Percentiles rank a stretch among this genome's conserved stretches.
Evolutionary conservation across 306 rosid species (phyloP).

Genomic region (Castanea crenata): DNA sequence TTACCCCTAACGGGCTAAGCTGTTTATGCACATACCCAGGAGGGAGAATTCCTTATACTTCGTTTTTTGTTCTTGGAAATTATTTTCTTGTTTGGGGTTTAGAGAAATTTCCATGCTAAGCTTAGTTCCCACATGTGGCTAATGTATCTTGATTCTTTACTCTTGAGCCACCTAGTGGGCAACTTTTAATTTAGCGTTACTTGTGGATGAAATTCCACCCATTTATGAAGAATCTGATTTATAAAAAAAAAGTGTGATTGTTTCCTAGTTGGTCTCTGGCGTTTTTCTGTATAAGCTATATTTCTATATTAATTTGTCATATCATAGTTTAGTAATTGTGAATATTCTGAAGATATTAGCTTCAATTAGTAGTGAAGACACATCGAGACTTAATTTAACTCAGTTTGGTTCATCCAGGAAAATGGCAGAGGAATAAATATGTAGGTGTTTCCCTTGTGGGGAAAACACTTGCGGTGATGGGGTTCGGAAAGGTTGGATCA

Average conservation of each 20-base stretch:
- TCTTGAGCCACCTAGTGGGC: no score
- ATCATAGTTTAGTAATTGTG: not conserved
- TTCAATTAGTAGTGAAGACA: not conserved
- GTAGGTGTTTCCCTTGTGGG: conserved; percentile 98
- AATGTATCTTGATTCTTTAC: no score
- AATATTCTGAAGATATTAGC: not conserved
- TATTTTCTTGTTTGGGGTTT: no score
- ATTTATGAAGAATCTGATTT: not conserved
- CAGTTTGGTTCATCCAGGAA: conserved; percentile 47
- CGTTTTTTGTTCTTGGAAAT: no score
- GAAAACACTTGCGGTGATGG: conserved; percentile 90
- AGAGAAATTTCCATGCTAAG: no score
- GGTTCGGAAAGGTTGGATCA: conserved; percentile 97
- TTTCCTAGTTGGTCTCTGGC: not conserved
- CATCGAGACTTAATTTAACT: not conserved
- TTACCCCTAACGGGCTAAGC: no score
- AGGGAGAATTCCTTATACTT: no score
- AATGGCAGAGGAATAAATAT: conserved; percentile 88
- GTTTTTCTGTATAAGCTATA: not conserved
- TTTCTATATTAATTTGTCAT: not conserved
- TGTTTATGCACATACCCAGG: no score
- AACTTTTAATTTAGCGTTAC: no score
- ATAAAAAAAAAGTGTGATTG: not conserved
- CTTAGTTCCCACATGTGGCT: no score
- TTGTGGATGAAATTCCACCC: not conserved